Evolutionary conservation across 1,284 basidiomycete species (phyloP).

Genomic region (Ceratobasidium sp.): DNA sequence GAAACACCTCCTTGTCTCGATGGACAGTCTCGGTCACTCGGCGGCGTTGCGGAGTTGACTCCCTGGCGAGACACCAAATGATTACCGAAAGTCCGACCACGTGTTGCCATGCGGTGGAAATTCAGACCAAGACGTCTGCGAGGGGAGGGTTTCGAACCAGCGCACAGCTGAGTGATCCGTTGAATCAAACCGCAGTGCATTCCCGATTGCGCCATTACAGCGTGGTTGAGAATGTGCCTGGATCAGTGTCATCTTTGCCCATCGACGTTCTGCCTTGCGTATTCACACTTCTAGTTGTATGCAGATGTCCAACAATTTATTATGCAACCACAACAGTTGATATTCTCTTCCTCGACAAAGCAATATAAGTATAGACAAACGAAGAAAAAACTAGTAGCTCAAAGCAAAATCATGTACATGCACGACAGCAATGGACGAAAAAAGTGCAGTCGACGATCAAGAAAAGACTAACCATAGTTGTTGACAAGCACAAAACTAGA

Average conservation of each 20-base stretch:
- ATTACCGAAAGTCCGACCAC: slow-evolving; percentile 36
- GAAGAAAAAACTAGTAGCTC: slow-evolving; percentile 1
- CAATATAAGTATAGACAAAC: slow-evolving; percentile 35
- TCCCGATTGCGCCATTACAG: slow-evolving; percentile 39
- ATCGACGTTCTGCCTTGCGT: not conserved
- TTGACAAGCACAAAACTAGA: slow-evolving; percentile 16
- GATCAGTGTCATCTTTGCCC: not conserved
- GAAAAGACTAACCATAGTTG: slow-evolving; percentile 7
- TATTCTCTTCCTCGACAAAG: slow-evolving; percentile 11
- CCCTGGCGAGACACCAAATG: slow-evolving; percentile 33
- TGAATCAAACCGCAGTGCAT: slow-evolving; percentile 36
- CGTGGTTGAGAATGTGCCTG: not conserved
- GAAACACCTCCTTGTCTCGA: slow-evolving; percentile 39
- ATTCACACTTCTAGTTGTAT: not conserved
- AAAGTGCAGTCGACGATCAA: not conserved
- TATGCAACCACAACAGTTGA: slow-evolving; percentile 8
- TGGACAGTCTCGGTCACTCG: slow-evolving; percentile 37
- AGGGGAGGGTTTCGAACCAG: slow-evolving; percentile 39
- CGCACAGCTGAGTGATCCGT: slow-evolving; percentile 38
- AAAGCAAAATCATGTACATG: slow-evolving; percentile 29
- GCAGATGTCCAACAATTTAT: not conserved
- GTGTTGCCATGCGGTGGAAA: slow-evolving; percentile 35
- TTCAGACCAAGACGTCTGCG: slow-evolving; percentile 39
- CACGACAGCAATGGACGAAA: slow-evolving; percentile 23
- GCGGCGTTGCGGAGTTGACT: slow-evolving; percentile 38